A percentile compares a stretch with the other conserved stretches of the same genome.
Conservation (phyloP, 2,329 filamentous ascomycete species). For the Xylariaceae sp. region DNA sequence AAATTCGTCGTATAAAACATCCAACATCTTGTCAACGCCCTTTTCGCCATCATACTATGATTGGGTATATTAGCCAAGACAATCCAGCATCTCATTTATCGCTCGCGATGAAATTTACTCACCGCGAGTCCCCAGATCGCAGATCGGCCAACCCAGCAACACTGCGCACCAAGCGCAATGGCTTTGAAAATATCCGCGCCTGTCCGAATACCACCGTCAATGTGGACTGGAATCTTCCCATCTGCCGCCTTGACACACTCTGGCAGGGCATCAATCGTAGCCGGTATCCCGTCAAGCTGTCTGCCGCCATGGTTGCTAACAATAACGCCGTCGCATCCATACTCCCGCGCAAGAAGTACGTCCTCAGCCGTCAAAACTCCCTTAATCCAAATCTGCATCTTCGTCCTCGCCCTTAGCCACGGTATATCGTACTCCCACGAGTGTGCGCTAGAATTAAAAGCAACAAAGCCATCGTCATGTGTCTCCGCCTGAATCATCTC, state of each 20-base stretch:
- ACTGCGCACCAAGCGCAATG: constrained; percentile 8
- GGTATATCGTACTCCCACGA: constrained; percentile 48
- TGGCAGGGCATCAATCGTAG: constrained; percentile 39
- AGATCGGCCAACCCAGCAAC: constrained; percentile 8
- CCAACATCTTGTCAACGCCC: constrained; percentile 10
- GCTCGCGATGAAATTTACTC: neutral
- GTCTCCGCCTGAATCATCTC: constrained; percentile 14
- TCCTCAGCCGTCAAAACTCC: constrained; percentile 34
- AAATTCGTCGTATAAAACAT: constrained; percentile 16
- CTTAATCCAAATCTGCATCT: constrained; percentile 41
- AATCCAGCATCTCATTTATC: no score
- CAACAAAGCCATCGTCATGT: constrained; percentile 21
- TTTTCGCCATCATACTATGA: constrained; percentile 8
- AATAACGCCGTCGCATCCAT: constrained; percentile 30
- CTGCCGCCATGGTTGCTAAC: constrained; percentile 46
- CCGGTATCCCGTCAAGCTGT: constrained; percentile 42
- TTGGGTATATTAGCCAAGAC: no score
- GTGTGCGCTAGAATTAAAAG: constrained; percentile 27
- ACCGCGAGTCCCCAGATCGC: constrained; percentile 11
- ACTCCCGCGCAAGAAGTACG: constrained; percentile 35
- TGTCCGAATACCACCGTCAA: constrained; percentile 21
- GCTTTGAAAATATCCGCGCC: constrained; percentile 14
- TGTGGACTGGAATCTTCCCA: constrained; percentile 39
- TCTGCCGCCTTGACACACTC: constrained; percentile 46
- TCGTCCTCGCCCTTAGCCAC: constrained; percentile 46